Percentiles rank a stretch among this genome's conserved stretches.
These are phyloP conservation scores for Termitomyces sp. DNA, from an alignment of 768 basidiomycete genomes.

Conservation along the genomic window DNA sequence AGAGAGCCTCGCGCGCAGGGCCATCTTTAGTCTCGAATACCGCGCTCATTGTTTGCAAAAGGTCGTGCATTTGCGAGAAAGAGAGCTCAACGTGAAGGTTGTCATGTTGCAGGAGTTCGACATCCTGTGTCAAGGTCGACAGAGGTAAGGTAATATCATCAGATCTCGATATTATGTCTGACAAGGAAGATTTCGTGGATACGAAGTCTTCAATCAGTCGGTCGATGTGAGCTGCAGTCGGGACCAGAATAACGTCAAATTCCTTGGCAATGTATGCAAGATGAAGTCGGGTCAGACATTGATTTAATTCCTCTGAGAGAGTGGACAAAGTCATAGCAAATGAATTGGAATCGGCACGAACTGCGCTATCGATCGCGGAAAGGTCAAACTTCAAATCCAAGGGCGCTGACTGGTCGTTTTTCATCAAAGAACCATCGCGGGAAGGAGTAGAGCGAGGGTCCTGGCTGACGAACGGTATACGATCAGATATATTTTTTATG, in stretches of 20 bases:
- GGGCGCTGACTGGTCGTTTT: conserved; percentile 16
- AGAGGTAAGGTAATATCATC: conserved; percentile 29
- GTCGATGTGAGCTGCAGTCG: conserved; percentile 31
- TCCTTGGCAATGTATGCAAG: conserved; percentile 49
- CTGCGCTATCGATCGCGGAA: conserved; percentile 52
- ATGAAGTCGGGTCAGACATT: conserved; percentile 41
- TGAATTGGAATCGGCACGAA: conserved; percentile 67
- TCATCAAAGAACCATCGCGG: not conserved
- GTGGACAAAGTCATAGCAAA: conserved; percentile 58
- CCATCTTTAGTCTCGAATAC: conserved; percentile 35
- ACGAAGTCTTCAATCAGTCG: conserved; percentile 33
- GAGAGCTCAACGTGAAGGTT: conserved; percentile 36
- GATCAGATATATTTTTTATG: conserved; percentile 38
- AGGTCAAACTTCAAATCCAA: conserved; percentile 52
- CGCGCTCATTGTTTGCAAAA: conserved; percentile 51
- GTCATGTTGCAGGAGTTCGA: conserved; percentile 30
- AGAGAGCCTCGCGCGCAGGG: conserved; percentile 40
- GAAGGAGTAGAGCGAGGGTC: conserved; percentile 14
- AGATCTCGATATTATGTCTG: conserved; percentile 17
- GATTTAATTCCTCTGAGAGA: conserved; percentile 42
- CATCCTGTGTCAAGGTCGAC: conserved; percentile 24
- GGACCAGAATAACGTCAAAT: conserved; percentile 38
- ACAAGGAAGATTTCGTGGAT: conserved; percentile 29
- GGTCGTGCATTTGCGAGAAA: conserved; percentile 47
- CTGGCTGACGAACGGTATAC: conserved; percentile 53